phyloP scores from a whole-genome alignment of 1,139 yeast species.

The Candida labiduridarum region DNA sequence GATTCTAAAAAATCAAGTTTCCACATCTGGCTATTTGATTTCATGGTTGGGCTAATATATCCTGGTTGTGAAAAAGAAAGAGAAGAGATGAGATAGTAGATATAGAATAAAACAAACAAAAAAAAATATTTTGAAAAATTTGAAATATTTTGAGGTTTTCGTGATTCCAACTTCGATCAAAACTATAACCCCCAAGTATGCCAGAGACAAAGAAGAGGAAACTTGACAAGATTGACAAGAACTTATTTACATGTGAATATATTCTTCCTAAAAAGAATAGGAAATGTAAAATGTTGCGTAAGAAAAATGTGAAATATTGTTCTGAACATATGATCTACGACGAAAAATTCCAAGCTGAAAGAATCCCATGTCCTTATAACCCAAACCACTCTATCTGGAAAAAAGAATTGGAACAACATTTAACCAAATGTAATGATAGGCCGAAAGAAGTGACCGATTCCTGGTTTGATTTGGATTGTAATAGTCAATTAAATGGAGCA shows the following conservation, averaged over 20 bases:
- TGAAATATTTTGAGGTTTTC: not conserved
- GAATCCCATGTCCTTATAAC: constrained; percentile 81
- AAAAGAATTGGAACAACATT: constrained; percentile 56
- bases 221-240: constrained; percentile 10
- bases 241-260: constrained; percentile 39
- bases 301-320: constrained; percentile 53
- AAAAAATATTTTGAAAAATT: not conserved
- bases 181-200: constrained; percentile 3
- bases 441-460: constrained; percentile 32
- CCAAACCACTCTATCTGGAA: constrained; percentile 74
- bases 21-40: constrained; percentile 36
- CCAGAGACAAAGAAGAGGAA: constrained; percentile 20
- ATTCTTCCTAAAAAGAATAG: constrained; percentile 51
- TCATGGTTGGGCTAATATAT: constrained; percentile 5
- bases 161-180: constrained; percentile 6
- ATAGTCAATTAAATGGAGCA: constrained; percentile 20
- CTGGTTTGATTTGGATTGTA: constrained; percentile 49
- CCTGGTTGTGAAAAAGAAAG: not conserved
- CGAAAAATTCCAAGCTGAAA: constrained; percentile 20
- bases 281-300: constrained; percentile 64
- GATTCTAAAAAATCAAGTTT: constrained; percentile 54
- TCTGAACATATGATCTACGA: constrained; percentile 56
- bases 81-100: constrained; percentile 16
- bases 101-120: not conserved
- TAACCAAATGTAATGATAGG: constrained; percentile 60